Percentiles rank a stretch among this genome's conserved stretches.
Conservation (phyloP, 2,329 filamentous ascomycete species). For the Claviceps africana region DNA sequence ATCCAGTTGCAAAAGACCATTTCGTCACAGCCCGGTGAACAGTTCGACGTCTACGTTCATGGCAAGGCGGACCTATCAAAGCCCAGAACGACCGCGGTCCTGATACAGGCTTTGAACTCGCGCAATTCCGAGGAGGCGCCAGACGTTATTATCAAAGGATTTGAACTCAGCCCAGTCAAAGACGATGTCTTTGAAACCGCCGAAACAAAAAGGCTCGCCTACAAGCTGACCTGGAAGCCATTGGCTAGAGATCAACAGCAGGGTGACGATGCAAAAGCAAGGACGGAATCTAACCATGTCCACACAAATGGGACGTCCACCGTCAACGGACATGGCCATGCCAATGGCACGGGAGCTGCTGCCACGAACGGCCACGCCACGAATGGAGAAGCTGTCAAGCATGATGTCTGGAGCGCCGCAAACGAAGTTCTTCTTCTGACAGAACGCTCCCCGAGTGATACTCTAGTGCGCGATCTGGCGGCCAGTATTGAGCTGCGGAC, state of each 20-base stretch:
- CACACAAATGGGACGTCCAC: background rate
- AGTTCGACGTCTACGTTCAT: background rate
- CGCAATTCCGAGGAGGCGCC: constrained; percentile 12
- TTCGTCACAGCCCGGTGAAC: background rate
- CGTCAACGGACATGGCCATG: background rate
- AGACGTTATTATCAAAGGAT: constrained; percentile 22
- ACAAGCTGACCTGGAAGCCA: background rate
- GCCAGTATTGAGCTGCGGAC: background rate
- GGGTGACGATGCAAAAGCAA: background rate
- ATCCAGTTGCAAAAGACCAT: constrained; percentile 10
- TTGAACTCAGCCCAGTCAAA: constrained; percentile 27
- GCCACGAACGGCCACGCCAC: background rate
- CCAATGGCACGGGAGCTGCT: background rate
- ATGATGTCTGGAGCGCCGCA: background rate
- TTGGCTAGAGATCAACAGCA: background rate
- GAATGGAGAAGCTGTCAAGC: background rate
- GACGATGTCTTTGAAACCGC: constrained; percentile 12
- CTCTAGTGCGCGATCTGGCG: background rate
- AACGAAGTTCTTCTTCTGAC: background rate
- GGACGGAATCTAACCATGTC: background rate
- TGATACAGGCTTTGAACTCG: constrained; percentile 10
- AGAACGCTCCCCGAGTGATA: background rate
- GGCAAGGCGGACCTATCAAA: background rate
- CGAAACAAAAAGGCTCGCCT: background rate
- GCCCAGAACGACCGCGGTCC: background rate